Evolutionary conservation across 179 eudicot genomes (phyloP), one percentile per base, ranked within the genome.

Genomic region (Beta macrorhiza): DNA sequence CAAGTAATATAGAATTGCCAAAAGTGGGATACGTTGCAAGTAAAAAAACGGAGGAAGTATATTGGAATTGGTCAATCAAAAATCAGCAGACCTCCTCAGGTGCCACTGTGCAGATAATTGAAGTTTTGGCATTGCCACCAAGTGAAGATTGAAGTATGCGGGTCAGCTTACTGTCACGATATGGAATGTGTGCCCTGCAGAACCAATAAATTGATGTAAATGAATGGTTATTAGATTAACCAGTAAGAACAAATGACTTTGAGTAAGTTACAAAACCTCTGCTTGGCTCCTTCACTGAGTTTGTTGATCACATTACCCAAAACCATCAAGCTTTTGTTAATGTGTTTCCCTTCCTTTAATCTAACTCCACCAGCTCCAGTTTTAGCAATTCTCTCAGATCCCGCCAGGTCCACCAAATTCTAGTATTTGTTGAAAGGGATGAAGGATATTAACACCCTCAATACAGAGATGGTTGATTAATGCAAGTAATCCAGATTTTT

Each of bases 311-410:
- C 98, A 86, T 96, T 94, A 19, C 99, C 98, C 84, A 94, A 94
- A 80, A 91, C 85, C 99, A 96, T 90, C 86, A 92, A 87, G 84
- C 99, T 96, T 88, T 90, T 94, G 84, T 96, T 96, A 63, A 96
- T 96, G 90, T 91, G 88, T 82, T 92, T 92, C 79, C 98, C 99
- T 90, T 96, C 99, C 89, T 94, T 92, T 81, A 94, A 63, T 70
- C 98, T 92, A 69, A 96, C 97, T 81, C 99, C 99, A 55, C 88
- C 99, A 81, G 99, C 99, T 81, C 99, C 99, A 77, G 99, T 96
- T 87, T 94, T 96, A 44, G 94, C 94, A 87, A 94, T 90, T 80
- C 99, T 86, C 84, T 96, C 98, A 72, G 99, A 96, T 53, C 99
- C 99, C 77, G 99, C 99, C 82, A 96, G 82, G 82, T 94, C 99